phyloP scores from a whole-genome alignment of 2,329 filamentous ascomycete genomes.

The Fusarium sterilihyphosum region DNA sequence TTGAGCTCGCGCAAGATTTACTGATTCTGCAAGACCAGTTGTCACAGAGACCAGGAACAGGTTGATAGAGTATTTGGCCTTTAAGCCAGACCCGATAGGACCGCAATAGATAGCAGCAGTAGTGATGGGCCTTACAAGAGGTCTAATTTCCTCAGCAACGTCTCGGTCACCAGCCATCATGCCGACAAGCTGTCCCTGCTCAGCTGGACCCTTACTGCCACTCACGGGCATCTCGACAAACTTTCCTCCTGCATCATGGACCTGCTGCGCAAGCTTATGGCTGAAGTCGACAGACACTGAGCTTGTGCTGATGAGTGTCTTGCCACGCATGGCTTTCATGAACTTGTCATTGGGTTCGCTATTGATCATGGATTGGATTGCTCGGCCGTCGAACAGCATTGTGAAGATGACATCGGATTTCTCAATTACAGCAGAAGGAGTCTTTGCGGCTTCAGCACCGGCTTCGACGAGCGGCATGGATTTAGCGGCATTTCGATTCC shows the following conservation, averaged over 20 bases:
- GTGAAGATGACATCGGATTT: background rate
- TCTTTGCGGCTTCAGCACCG: background rate
- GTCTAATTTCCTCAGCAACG: background rate
- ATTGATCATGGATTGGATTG: background rate
- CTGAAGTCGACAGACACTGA: background rate
- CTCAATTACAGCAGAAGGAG: background rate
- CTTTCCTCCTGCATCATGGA: accelerated
- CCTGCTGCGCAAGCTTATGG: background rate
- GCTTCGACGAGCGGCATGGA: background rate
- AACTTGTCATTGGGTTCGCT: background rate
- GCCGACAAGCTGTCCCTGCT: background rate
- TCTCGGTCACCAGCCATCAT: background rate
- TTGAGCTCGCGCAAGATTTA: background rate
- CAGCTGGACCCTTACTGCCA: background rate
- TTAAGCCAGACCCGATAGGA: background rate
- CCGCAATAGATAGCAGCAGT: background rate
- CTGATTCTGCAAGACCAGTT: background rate
- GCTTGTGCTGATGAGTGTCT: background rate
- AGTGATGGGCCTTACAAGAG: background rate
- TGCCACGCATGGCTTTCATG: background rate
- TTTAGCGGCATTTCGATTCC: background rate
- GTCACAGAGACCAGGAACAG: background rate
- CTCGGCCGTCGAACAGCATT: background rate
- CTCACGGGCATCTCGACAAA: background rate
- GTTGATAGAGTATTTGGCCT: background rate